Conservation (phyloP, 2,329 filamentous ascomycete genomes). For the Pleoardoris graminearum region DNA sequence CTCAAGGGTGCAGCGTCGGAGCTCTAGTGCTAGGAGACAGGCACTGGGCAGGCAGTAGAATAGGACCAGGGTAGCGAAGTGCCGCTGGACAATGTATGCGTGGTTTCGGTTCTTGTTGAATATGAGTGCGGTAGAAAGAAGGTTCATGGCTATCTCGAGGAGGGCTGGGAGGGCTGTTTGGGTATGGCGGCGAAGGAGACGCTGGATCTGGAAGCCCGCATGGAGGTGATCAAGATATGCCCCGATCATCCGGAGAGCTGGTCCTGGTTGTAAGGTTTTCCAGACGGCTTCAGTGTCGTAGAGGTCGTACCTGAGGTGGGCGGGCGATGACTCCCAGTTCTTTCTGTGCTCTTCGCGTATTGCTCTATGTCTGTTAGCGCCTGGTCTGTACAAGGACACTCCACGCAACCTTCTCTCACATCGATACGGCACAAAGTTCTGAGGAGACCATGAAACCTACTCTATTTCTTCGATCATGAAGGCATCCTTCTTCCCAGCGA, state of each 20-base stretch:
- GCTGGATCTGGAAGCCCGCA: constrained; percentile 39
- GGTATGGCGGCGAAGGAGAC: constrained; percentile 38
- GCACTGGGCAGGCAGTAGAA: constrained; percentile 44
- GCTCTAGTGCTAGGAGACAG: constrained; percentile 40
- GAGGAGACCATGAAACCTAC: constrained; percentile 26
- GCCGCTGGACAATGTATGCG: constrained; percentile 33
- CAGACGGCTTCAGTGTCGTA: constrained; percentile 39
- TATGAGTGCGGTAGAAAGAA: constrained; percentile 36
- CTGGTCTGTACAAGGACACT: not conserved
- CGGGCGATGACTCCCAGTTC: constrained; percentile 34
- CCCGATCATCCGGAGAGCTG: constrained; percentile 33
- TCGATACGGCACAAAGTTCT: not conserved
- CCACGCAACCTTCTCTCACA: not conserved
- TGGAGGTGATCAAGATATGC: constrained; percentile 43
- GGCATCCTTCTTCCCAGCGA: constrained; percentile 36
- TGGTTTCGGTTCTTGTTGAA: constrained; percentile 39
- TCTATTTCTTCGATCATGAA: constrained; percentile 35
- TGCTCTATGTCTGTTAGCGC: constrained; percentile 21
- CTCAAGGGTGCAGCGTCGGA: constrained; percentile 40
- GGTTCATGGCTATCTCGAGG: constrained; percentile 38
- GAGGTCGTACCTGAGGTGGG: constrained; percentile 41
- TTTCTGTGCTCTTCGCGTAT: constrained; percentile 33
- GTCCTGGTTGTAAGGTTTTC: constrained; percentile 26
- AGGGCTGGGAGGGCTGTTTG: constrained; percentile 37
- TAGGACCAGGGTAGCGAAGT: constrained; percentile 40